phyloP scores from a whole-genome alignment of 2,329 filamentous ascomycete genomes.

The Xylaria polymorpha region DNA sequence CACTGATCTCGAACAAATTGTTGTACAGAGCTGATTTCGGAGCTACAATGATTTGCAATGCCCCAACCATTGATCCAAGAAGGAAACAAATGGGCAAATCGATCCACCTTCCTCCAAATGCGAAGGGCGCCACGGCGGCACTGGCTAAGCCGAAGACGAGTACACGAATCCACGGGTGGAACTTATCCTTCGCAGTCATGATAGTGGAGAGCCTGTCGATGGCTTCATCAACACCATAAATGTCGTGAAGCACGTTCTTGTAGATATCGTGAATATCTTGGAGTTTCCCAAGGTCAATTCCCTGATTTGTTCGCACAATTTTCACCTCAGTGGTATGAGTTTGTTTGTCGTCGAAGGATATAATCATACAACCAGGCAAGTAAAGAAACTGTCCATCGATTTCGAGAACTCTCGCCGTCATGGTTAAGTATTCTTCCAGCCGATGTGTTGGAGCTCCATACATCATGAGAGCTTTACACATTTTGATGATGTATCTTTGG shows the following conservation, averaged over 20 bases:
- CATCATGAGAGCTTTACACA: constrained; percentile 88
- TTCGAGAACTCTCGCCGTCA: constrained; percentile 88
- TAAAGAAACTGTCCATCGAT: constrained; percentile 92
- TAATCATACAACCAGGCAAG: constrained; percentile 92
- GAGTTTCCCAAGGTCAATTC: constrained; percentile 78
- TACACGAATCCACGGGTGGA: constrained; percentile 47
- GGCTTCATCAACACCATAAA: constrained; percentile 51
- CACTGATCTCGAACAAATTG: constrained; percentile 64
- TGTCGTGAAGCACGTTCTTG: constrained; percentile 83
- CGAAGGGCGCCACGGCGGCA: constrained; percentile 47
- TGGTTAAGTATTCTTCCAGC: constrained; percentile 90
- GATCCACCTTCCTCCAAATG: constrained; percentile 47
- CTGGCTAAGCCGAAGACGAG: constrained; percentile 48
- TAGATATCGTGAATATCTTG: constrained; percentile 81
- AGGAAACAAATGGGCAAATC: constrained; percentile 49
- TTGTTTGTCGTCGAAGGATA: constrained; percentile 82
- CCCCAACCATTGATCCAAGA: constrained; percentile 48
- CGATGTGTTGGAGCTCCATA: constrained; percentile 93
- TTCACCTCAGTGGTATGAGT: constrained; percentile 76
- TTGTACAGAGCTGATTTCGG: constrained; percentile 78
- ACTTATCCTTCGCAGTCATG: constrained; percentile 47
- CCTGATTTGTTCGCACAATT: constrained; percentile 72
- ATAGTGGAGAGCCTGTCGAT: constrained; percentile 44
- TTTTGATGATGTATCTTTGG: constrained; percentile 84
- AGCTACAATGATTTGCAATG: constrained; percentile 78